Evolutionary conservation across 352 stramenopile genomes (phyloP), one percentile per base, ranked within the genome.

Genomic region (Globisporangium irregulare): DNA sequence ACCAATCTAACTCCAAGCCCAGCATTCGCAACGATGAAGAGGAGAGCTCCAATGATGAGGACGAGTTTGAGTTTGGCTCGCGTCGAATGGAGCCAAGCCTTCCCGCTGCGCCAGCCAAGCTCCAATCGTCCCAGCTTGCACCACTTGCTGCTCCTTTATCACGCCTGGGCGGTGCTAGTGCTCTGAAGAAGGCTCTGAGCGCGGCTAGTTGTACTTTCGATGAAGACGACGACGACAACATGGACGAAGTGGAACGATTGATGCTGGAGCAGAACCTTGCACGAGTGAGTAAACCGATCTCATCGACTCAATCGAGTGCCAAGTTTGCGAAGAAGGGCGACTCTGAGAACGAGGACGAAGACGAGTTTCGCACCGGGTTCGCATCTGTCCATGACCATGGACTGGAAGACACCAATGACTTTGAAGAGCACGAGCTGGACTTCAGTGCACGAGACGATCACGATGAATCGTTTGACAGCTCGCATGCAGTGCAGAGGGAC

Each of bases 141-240:
- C 50, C 59, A 29, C 41, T 64, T 9, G 18, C 12, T 20, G 9
- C 18, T 22, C 1, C 22, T 34, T 46, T 34, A 38, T 27, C 32
- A n/a, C 27, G 50, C 2, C 20, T 50, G 32, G 25, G 60, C 18
- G 59, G 66, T 15, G 38, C 59, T 51, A 59, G 43, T 27, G 20
- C 36, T 9, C 18, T 71, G n/a, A 67, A 67, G 50, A 71, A 66
- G 41, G 53, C 50, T 14, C 43, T 63, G 9, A 59, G 58, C 1
- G 62, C 56, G 1, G 59, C 41, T 25, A 53, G 34, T n/a, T 32
- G 57, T 9, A 66, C 67, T 51, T 72, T 72, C 32, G 64, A 74
- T 24, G 73, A 73, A 3, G 70, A 63, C 14, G 66, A 74, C 0
- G 67, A 74, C 4, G 72, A 74, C 18, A 54, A 72, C 53, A 36